Evolutionary conservation across 495 filamentous ascomycete genomes (phyloP), one percentile per base, ranked within the genome.

Genomic region (Neurospora discreta): DNA sequence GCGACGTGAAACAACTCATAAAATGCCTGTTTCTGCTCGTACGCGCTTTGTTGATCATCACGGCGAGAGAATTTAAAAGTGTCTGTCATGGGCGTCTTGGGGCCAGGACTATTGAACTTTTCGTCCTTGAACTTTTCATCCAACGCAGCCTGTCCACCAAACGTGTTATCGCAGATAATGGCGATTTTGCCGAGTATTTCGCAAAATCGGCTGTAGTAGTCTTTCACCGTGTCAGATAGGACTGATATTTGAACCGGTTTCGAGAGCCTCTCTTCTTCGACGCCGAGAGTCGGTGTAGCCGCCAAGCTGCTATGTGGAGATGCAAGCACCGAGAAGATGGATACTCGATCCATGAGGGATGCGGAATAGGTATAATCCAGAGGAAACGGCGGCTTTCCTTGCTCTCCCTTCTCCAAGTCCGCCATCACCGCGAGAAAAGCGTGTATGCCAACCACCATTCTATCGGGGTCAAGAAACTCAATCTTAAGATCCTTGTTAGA

Each of bases 1-100:
- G 96, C 96, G 70, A 98, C 94, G 80, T 97, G 93, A 8, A 99
- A 84, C 41, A 99, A 85, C 74, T 98, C 95, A 77, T 98, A 98
- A 76, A 96, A 98, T 3, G 93, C 93, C 78, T 97, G 94, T 75
- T 93, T 94, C 71, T 95, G 92, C 74, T 98, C 96, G 7, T 89
- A 81, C 6, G 90, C 84, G 68, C 80, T 90, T 39, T 85, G 80
- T 73, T 94, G 89, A 71, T 97, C 93, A 74, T 98, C 95, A 65
- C 91, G 87, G 68, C 92, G 87, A 15, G 52, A 79, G 74, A 99
- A 99, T 69, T 91, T 94, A 79, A 98, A 99, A 0, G 94, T 93
- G 72, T 98, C 94, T 8, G 95, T 86, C 70, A 98, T 92, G 3
- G 96, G 96, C 0, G 96, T 98, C 78, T 97, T 97, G 0, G 95